Percentiles rank a stretch among this genome's conserved stretches.
Conservation (phyloP, 768 basidiomycete species). For the Fibroporia radiculosa region DNA sequence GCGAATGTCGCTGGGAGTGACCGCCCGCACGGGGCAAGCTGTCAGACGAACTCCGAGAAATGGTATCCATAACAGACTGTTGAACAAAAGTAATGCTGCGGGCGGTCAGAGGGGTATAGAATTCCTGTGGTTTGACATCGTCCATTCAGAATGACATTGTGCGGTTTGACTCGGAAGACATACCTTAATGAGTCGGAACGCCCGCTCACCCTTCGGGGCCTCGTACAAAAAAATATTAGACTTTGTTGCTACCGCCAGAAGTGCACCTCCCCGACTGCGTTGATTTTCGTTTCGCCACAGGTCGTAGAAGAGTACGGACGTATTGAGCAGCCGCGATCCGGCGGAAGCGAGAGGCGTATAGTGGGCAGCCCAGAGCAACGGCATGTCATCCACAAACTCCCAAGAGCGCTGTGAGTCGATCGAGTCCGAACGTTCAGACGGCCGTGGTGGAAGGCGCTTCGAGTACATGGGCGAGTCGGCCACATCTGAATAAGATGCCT, state of each 20-base stretch:
- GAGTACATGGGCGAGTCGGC: constrained; percentile 7
- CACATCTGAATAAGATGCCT: constrained; percentile 12
- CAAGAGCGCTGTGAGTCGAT: constrained; percentile 24
- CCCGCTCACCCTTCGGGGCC: constrained; percentile 74
- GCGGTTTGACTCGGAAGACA: constrained; percentile 6
- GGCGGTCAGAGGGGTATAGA: constrained; percentile 69
- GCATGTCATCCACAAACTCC: constrained; percentile 70
- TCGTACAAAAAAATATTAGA: constrained; percentile 69
- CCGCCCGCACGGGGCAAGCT: constrained; percentile 19
- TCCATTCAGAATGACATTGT: not conserved
- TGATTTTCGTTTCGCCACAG: constrained; percentile 56
- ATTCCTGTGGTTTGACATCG: constrained; percentile 74
- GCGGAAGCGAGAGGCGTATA: constrained; percentile 68
- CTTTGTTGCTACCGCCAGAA: constrained; percentile 74
- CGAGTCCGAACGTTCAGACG: constrained; percentile 9
- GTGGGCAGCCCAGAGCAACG: constrained; percentile 82
- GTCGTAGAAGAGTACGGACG: constrained; percentile 58
- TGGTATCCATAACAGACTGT: constrained; percentile 50
- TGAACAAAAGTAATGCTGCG: constrained; percentile 64
- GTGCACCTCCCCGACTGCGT: constrained; percentile 35
- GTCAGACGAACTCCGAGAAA: constrained; percentile 37
- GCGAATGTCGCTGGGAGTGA: constrained; percentile 10
- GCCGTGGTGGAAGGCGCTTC: constrained; percentile 9
- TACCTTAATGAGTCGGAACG: constrained; percentile 79
- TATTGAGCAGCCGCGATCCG: constrained; percentile 53